phyloP scores from a whole-genome alignment of 768 basidiomycete species.

The Tylopilus intermedius region DNA sequence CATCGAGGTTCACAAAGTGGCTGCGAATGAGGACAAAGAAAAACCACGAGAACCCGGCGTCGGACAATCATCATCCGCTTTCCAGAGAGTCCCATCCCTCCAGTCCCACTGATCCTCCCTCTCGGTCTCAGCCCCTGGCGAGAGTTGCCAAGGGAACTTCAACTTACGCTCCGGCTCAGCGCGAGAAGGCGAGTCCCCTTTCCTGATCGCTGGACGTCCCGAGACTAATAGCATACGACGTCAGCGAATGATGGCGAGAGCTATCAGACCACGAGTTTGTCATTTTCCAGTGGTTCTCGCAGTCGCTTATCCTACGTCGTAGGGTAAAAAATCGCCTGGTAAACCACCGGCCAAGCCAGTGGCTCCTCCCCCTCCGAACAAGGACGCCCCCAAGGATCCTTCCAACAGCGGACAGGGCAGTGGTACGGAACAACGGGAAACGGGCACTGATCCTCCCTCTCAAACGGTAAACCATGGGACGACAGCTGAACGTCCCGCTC shows the following conservation, averaged over 20 bases:
- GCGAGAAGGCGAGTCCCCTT: background rate
- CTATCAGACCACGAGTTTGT: no score
- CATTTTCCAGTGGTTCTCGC: no score
- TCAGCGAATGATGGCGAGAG: background rate
- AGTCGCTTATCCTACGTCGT: no score
- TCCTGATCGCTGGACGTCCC: background rate
- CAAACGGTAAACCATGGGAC: background rate
- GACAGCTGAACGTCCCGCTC: background rate
- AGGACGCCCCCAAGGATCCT: background rate
- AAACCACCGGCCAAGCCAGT: no score
- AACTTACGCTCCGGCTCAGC: background rate
- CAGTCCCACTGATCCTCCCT: background rate
- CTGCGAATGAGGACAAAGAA: background rate
- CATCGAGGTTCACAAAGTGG: background rate
- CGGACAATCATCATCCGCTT: background rate
- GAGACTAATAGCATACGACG: background rate
- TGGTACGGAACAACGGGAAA: background rate
- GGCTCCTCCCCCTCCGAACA: no score
- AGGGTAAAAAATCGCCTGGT: no score
- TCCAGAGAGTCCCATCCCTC: background rate
- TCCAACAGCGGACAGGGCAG: background rate
- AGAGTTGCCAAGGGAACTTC: background rate
- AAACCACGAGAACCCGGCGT: background rate
- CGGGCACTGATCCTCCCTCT: background rate
- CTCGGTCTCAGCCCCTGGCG: background rate